These are phyloP conservation scores for Penicillium lividum DNA, from an alignment of 495 filamentous ascomycete genomes.

Conservation along the genomic window DNA sequence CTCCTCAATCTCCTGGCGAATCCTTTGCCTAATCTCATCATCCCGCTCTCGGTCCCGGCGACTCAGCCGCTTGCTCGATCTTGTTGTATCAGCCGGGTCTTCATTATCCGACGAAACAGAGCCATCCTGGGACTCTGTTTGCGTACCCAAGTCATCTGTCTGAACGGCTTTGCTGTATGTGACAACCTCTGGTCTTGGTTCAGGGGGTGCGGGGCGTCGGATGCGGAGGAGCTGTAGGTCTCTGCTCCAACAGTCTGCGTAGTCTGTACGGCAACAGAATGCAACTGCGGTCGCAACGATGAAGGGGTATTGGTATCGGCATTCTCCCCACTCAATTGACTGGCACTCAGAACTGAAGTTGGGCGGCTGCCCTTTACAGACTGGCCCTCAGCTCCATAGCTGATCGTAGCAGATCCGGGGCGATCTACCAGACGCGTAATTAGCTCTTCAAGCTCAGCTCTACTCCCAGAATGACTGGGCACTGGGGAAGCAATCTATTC, in stretches of 20 bases:
- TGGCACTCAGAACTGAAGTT: conserved; percentile 77
- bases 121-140: conserved; percentile 47
- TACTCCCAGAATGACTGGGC: conserved; percentile 66
- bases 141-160: conserved; percentile 54
- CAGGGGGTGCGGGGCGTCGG: conserved; percentile 72
- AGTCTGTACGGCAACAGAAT: conserved; percentile 63
- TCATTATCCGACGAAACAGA: conserved; percentile 71
- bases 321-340: conserved; percentile 70
- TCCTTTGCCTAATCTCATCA: conserved; percentile 81
- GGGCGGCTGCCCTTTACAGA: conserved; percentile 75
- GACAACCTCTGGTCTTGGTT: conserved; percentile 74
- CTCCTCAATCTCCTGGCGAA: conserved; percentile 89
- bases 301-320: conserved; percentile 50
- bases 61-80: conserved; percentile 64
- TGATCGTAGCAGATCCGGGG: conserved; percentile 70
- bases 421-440: conserved; percentile 79
- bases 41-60: conserved; percentile 76
- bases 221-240: conserved; percentile 66
- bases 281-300: conserved; percentile 36
- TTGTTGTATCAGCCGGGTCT: conserved; percentile 49
- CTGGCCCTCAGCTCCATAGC: conserved; percentile 61
- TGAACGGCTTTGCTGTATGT: conserved; percentile 97
- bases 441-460: conserved; percentile 79
- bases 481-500: conserved; percentile 65
- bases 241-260: conserved; percentile 70